Evolutionary conservation across 2,329 filamentous ascomycete species (phyloP).

Genomic region (Diaporthe destruens): DNA sequence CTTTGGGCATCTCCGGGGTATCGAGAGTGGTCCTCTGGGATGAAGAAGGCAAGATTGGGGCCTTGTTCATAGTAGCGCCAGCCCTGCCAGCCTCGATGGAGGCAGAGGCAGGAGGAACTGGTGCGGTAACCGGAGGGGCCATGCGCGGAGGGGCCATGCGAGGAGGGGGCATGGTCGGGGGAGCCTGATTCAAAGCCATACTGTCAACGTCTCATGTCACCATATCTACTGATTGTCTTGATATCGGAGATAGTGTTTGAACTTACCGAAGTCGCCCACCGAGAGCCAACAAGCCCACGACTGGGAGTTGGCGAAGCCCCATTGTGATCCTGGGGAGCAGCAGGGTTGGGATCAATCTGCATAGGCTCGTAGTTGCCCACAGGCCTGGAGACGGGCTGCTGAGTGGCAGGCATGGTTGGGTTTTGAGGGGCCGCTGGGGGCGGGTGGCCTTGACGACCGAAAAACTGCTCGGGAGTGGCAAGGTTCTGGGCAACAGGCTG

Average conservation of each 20-base stretch:
- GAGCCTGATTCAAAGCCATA: not conserved
- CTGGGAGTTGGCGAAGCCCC: not conserved
- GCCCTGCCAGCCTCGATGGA: not conserved
- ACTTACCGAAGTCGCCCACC: not conserved
- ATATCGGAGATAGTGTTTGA: too few relatives aligned
- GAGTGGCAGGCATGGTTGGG: not conserved
- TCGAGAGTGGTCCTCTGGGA: not conserved
- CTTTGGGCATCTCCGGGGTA: not conserved
- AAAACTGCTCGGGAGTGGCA: slow-evolving; percentile 24
- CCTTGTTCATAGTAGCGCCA: not conserved
- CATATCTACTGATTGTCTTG: not conserved
- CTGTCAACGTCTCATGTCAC: not conserved
- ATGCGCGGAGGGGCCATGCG: too few relatives aligned
- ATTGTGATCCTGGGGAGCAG: not conserved
- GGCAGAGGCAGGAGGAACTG: too few relatives aligned
- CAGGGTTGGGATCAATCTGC: not conserved
- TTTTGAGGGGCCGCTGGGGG: not conserved
- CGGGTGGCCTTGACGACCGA: not conserved
- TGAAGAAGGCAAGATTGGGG: not conserved
- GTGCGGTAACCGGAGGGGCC: too few relatives aligned
- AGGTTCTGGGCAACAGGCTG: not conserved
- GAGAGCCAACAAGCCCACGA: not conserved
- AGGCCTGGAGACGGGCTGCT: not conserved
- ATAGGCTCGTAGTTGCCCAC: not conserved
- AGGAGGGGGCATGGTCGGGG: too few relatives aligned